These are phyloP conservation scores for Panicum miliaceum DNA, from an alignment of 176 grass and related monocot genomes.

Conservation along the genomic window DNA sequence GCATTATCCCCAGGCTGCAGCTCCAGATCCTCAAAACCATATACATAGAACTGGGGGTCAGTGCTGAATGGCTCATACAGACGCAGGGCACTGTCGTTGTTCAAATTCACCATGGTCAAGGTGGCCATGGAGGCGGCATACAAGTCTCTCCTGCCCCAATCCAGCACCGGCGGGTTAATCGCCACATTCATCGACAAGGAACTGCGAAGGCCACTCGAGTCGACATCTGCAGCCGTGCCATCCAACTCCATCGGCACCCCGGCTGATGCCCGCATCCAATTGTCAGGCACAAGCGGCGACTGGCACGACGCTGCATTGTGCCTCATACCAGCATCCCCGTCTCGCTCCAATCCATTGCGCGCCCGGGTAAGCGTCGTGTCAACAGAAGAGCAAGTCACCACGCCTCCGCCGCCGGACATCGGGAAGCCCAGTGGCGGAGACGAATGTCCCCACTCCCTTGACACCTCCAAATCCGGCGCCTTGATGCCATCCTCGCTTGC, in stretches of 20 bases:
- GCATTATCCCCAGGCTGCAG: conserved; percentile 75
- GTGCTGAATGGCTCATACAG: conserved; percentile 82
- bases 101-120: conserved; percentile 70
- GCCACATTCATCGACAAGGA: conserved; percentile 64
- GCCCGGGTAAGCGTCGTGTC: conserved; percentile 36
- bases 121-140: conserved; percentile 69
- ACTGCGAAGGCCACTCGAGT: conserved; percentile 37
- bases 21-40: conserved; percentile 66
- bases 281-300: conserved; percentile 75
- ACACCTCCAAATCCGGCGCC: conserved; percentile 40
- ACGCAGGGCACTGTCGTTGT: conserved; percentile 62
- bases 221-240: conserved; percentile 37
- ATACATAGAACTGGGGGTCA: conserved; percentile 85
- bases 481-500: conserved; percentile 39
- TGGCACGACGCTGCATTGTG: conserved; percentile 56
- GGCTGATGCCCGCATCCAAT: conserved; percentile 77
- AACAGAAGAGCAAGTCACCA: conserved; percentile 67
- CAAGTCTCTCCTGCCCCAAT: conserved; percentile 73
- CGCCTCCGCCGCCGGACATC: conserved; percentile 57
- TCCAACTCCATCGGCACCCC: conserved; percentile 60
- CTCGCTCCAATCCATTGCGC: conserved; percentile 36
- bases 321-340: conserved; percentile 37
- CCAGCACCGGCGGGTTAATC: conserved; percentile 75
- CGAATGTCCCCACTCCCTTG: conserved; percentile 36
- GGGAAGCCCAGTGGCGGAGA: conserved; percentile 49